phyloP scores from a whole-genome alignment of 2,329 filamentous ascomycete genomes.

The Parafenestella ontariensis region DNA sequence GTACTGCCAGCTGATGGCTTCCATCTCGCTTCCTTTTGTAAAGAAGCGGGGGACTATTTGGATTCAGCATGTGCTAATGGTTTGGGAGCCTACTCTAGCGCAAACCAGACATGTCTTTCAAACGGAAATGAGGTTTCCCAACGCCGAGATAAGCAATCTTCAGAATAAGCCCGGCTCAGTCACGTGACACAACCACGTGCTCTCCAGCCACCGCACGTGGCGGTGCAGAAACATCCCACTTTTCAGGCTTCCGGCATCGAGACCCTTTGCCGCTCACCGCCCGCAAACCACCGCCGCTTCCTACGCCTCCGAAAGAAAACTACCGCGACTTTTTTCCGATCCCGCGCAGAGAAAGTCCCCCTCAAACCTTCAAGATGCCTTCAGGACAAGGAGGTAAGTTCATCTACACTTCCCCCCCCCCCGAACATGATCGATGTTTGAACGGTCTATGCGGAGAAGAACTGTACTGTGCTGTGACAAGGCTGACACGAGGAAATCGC shows the following conservation, averaged over 20 bases:
- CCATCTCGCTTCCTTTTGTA: neutral
- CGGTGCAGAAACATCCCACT: constrained; percentile 16
- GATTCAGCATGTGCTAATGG: constrained; percentile 2
- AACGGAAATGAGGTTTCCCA: neutral
- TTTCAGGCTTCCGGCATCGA: constrained; percentile 15
- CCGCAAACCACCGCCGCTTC: constrained; percentile 22
- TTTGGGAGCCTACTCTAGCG: too few relatives aligned
- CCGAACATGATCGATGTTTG: neutral
- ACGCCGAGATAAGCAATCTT: too few relatives aligned
- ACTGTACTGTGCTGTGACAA: neutral
- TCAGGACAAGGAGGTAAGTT: constrained; percentile 59
- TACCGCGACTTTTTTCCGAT: neutral
- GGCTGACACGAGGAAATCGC: constrained; percentile 27
- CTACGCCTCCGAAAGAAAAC: constrained; percentile 23
- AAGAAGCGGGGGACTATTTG: neutral
- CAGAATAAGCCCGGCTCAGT: neutral
- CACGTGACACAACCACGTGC: neutral
- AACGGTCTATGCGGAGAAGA: neutral
- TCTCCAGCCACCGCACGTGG: neutral
- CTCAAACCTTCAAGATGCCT: constrained; percentile 51
- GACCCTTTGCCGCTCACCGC: constrained; percentile 25
- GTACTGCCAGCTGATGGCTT: constrained; percentile 3
- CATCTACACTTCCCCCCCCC: neutral
- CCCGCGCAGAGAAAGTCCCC: neutral
- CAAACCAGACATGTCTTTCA: neutral